phyloP scores from a whole-genome alignment of 306 rosid genomes.

The Rosa rugosa region DNA sequence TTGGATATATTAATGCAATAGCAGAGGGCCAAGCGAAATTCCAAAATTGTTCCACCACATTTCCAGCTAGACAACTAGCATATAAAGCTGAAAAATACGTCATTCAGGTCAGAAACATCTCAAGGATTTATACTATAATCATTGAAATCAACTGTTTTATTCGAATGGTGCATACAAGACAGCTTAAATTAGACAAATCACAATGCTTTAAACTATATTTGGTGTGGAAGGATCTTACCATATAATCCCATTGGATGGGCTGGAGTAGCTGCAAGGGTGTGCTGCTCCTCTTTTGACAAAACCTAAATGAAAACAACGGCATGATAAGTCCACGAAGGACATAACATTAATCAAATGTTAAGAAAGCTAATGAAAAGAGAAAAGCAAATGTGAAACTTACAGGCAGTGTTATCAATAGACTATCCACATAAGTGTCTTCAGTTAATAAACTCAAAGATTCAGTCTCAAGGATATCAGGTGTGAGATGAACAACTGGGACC shows the following conservation, averaged over 20 bases:
- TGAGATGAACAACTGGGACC: constrained; percentile 54
- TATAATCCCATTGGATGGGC: constrained; percentile 90
- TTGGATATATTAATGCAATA: constrained; percentile 87
- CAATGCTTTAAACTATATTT: constrained; percentile 2
- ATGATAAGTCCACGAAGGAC: constrained; percentile 18
- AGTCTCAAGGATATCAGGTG: constrained; percentile 61
- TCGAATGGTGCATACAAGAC: constrained; percentile 18
- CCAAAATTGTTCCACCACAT: constrained; percentile 96
- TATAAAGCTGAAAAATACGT: constrained; percentile 70
- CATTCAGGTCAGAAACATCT: constrained; percentile 35
- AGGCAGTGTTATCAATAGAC: constrained; percentile 76
- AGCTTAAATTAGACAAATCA: not conserved
- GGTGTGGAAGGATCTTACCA: constrained; percentile 48
- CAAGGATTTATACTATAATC: constrained; percentile 16
- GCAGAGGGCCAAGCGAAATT: constrained; percentile 99
- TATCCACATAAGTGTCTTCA: constrained; percentile 64
- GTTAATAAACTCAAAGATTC: constrained; percentile 60
- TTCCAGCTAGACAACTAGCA: constrained; percentile 83
- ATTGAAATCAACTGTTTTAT: constrained; percentile 6
- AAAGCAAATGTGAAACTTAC: constrained; percentile 43
- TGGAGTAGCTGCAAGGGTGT: constrained; percentile 87
- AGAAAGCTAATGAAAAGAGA: not conserved
- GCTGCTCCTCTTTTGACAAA: constrained; percentile 78
- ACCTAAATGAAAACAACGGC: constrained; percentile 49
- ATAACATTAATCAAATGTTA: not conserved